A percentile compares a stretch with the other conserved stretches of the same genome.
phyloP scores from a whole-genome alignment of 78 protist genomes.

The Guillardia theta region DNA sequence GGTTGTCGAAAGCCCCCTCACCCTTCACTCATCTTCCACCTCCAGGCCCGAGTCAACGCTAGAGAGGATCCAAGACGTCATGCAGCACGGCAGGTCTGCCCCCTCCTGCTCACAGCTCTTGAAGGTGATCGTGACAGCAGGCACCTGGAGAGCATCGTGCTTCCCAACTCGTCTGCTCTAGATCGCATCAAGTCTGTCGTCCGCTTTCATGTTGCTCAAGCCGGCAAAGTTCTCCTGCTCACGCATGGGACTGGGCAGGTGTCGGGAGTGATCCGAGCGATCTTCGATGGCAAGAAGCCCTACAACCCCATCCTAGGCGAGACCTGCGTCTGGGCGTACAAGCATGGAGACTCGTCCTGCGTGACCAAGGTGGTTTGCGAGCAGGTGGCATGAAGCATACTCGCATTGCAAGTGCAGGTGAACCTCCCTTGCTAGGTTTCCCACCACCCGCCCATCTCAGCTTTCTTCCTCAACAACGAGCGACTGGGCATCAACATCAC shows the following conservation, averaged over 20 bases:
- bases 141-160: not conserved
- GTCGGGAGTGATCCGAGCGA: not conserved
- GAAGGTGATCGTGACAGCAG: not conserved
- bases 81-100: not conserved
- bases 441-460: slow-evolving; percentile 11
- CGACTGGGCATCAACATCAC: not conserved
- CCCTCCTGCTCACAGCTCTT: not conserved
- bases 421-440: not conserved
- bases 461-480: not conserved
- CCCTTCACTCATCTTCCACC: not conserved
- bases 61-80: not conserved
- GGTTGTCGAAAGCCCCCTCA: not conserved
- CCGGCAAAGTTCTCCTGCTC: too few species aligned
- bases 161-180: not conserved
- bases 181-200: not conserved
- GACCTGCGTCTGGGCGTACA: not conserved
- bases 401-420: not conserved
- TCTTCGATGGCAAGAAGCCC: not conserved
- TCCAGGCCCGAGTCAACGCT: not conserved
- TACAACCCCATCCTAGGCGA: not conserved
- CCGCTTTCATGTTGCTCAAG: too few species aligned
- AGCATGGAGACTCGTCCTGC: not conserved
- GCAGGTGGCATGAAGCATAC: not conserved
- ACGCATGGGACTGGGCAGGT: too few species aligned
- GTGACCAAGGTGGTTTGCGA: not conserved